Percentiles rank a stretch among this genome's conserved stretches.
Conservation (phyloP, 1,284 basidiomycete genomes). For the Termitomyces sp. region DNA sequence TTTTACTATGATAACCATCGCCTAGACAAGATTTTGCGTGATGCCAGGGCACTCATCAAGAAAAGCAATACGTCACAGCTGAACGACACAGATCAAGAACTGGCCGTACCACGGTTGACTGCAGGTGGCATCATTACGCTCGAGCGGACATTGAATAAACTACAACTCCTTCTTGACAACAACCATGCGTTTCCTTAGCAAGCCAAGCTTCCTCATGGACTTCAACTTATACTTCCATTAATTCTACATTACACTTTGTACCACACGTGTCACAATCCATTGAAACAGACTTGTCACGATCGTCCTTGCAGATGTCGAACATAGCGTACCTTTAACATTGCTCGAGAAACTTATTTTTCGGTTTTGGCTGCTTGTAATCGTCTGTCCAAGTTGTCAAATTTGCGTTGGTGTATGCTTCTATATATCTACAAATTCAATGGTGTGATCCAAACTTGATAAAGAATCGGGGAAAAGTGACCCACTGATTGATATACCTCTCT, state of each 20-base stretch:
- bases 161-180: constrained; percentile 31
- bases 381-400: constrained; percentile 57
- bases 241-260: neutral
- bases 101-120: constrained; percentile 73
- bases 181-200: neutral
- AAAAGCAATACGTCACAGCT: constrained; percentile 48
- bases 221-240: neutral
- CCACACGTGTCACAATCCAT: neutral
- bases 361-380: constrained; percentile 56
- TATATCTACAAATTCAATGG: constrained; percentile 39
- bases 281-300: neutral
- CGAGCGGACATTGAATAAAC: constrained; percentile 61
- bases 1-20: constrained; percentile 67
- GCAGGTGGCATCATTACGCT: constrained; percentile 79
- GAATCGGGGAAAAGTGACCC: constrained; percentile 21
- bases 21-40: constrained; percentile 64
- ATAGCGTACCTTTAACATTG: constrained; percentile 33
- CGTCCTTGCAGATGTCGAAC: neutral
- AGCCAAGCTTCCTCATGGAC: neutral
- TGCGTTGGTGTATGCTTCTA: constrained; percentile 49
- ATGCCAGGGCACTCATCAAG: constrained; percentile 61
- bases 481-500: constrained; percentile 67
- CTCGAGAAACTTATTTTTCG: constrained; percentile 51
- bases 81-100: constrained; percentile 43
- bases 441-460: neutral